Evolutionary conservation across 2,329 filamentous ascomycete genomes (phyloP).

Genomic region (Rutstroemia sp.): DNA sequence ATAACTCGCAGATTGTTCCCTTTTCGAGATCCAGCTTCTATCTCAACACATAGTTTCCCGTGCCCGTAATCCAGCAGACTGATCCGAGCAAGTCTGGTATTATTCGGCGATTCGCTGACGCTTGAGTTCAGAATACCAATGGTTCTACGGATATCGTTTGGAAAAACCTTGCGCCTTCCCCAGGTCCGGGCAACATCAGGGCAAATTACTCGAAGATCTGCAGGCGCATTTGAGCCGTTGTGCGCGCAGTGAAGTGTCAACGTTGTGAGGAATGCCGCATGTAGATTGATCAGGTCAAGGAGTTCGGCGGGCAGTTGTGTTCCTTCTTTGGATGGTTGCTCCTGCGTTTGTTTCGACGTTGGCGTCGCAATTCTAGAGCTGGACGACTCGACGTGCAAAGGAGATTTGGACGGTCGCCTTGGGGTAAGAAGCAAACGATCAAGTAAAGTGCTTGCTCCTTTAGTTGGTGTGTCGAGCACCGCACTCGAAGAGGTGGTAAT

Average conservation of each 20-base stretch:
- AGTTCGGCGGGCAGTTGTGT: conserved; percentile 41
- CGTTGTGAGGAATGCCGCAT: conserved; percentile 60
- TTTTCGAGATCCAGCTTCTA: conserved; percentile 23
- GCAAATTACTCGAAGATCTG: conserved; percentile 54
- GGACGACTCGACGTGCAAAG: conserved; percentile 12
- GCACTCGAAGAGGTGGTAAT: conserved; percentile 12
- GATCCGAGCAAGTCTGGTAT: conserved; percentile 28
- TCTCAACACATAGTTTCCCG: conserved; percentile 51
- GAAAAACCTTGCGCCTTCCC: conserved; percentile 61
- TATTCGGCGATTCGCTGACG: conserved; percentile 30
- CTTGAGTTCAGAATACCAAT: conserved; percentile 49
- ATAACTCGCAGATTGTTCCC: conserved; percentile 33
- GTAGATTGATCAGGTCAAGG: conserved; percentile 53
- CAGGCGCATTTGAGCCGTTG: conserved; percentile 53
- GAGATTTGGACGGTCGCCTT: conserved; percentile 19
- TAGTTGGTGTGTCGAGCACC: conserved; percentile 25
- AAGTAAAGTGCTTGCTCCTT: conserved; percentile 25
- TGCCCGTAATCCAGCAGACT: conserved; percentile 45
- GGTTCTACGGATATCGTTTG: conserved; percentile 58
- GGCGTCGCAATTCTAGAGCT: conserved; percentile 12
- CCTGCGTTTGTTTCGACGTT: conserved; percentile 8
- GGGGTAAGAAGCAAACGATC: conserved; percentile 24
- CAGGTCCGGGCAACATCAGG: conserved; percentile 60
- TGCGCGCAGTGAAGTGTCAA: conserved; percentile 63
- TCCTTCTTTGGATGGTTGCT: background rate